Conservation (phyloP, 176 grass and related monocot species). For the Triticum dicoccoides region DNA sequence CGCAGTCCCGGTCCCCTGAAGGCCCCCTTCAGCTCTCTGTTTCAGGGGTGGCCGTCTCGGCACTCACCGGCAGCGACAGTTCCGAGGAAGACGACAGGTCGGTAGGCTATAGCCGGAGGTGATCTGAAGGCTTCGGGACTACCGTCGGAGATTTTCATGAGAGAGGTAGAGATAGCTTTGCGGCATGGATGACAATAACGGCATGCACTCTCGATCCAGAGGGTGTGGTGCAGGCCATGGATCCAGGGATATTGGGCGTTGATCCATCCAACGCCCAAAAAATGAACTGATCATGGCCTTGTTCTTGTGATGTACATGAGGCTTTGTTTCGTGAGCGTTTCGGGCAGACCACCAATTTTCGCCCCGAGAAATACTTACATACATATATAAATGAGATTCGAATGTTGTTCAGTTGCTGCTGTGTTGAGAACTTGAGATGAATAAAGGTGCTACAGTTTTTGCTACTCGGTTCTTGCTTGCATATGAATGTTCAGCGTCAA, state of each 20-base stretch:
- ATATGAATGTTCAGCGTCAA: not conserved
- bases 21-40: conserved; percentile 60
- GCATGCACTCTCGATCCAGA: not conserved
- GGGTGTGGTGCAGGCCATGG: conserved; percentile 33
- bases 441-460: not conserved
- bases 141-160: not conserved
- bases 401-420: not conserved
- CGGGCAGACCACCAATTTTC: conserved; percentile 72
- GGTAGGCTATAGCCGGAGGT: conserved; percentile 70
- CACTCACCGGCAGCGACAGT: conserved; percentile 47
- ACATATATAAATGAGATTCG: not conserved
- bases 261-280: not conserved
- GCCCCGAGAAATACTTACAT: conserved; percentile 36
- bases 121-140: not conserved
- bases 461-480: not conserved
- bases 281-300: conserved; percentile 48
- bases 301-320: conserved; percentile 45
- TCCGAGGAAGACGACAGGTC: conserved; percentile 66
- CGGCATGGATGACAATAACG: conserved; percentile 36
- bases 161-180: conserved; percentile 32
- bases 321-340: conserved; percentile 37
- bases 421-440: not conserved
- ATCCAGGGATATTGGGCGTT: conserved; percentile 35
- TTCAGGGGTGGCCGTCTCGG: conserved; percentile 47
- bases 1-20: conserved; percentile 70